These are phyloP conservation scores for Pseudogymnoascus sp. DNA, from an alignment of 2,329 filamentous ascomycete species.

Conservation along the genomic window DNA sequence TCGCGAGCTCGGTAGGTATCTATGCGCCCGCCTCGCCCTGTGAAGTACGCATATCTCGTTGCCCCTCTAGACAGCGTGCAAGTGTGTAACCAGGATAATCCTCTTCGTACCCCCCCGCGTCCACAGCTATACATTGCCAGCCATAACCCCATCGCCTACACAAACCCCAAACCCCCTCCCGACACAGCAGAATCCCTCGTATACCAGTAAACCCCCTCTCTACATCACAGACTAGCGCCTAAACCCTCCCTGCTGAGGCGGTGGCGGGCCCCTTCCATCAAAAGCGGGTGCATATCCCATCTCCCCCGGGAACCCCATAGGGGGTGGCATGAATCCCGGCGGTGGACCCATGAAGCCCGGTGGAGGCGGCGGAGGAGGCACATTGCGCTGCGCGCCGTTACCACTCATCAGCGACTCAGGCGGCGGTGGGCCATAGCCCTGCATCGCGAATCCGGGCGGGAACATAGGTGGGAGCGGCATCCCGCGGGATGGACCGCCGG, in stretches of 20 bases:
- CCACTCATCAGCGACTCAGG: constrained; percentile 34
- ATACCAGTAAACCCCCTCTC: background rate
- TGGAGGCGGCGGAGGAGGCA: constrained; percentile 43
- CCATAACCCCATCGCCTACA: background rate
- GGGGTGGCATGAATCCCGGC: constrained; percentile 45
- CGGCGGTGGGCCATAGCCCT: constrained; percentile 36
- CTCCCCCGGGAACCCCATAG: constrained; percentile 46
- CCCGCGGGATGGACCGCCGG: constrained; percentile 29
- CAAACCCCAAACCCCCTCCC: background rate
- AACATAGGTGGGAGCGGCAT: constrained; percentile 49
- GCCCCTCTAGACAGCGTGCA: background rate
- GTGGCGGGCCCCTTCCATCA: constrained; percentile 47
- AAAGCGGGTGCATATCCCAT: constrained; percentile 42
- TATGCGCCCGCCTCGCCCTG: background rate
- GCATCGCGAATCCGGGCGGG: constrained; percentile 51
- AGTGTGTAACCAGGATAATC: background rate
- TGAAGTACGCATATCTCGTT: background rate
- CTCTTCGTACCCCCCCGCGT: background rate
- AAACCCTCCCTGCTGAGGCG: constrained; percentile 26
- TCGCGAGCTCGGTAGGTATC: background rate
- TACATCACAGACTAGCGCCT: background rate
- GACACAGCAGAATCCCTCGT: background rate
- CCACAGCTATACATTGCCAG: constrained; percentile 4
- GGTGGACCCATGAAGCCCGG: constrained; percentile 24
- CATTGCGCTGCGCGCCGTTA: constrained; percentile 26